Evolutionary conservation across 495 filamentous ascomycete species (phyloP).

Genomic region (Neurospora sp.): DNA sequence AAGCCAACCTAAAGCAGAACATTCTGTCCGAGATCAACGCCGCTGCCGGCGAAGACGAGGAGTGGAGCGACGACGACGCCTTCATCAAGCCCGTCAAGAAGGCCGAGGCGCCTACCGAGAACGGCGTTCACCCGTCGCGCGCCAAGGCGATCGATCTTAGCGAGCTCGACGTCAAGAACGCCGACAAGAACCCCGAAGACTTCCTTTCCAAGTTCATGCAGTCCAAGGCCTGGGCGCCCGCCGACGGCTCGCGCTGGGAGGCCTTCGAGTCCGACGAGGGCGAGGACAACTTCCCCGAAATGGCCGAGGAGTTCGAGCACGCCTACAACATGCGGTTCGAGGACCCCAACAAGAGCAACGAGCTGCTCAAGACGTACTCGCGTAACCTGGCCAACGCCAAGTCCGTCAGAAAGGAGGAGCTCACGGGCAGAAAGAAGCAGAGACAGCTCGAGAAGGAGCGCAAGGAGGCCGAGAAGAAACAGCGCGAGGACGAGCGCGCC

Average conservation of each 20-base stretch:
- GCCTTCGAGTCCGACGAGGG: constrained; percentile 90
- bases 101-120: constrained; percentile 19
- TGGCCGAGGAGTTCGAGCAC: constrained; percentile 77
- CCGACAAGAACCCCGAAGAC: constrained; percentile 82
- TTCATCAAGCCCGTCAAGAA: constrained; percentile 59
- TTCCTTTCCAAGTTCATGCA: constrained; percentile 86
- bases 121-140: constrained; percentile 37
- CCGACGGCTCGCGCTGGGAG: constrained; percentile 46
- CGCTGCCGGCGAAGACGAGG: constrained; percentile 42
- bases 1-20: constrained; percentile 64
- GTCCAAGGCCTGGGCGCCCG: constrained; percentile 77
- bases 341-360: constrained; percentile 74
- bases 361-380: constrained; percentile 74
- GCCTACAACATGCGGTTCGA: constrained; percentile 98
- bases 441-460: constrained; percentile 66
- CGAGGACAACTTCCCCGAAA: constrained; percentile 61
- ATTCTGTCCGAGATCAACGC: constrained; percentile 74
- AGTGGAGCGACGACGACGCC: constrained; percentile 56
- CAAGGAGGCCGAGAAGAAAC: constrained; percentile 67
- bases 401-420: constrained; percentile 75
- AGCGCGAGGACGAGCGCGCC: constrained; percentile 71
- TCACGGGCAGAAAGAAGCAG: constrained; percentile 61
- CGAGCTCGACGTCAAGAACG: constrained; percentile 58
- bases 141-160: constrained; percentile 37
- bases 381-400: constrained; percentile 70